Evolutionary conservation across 2,329 filamentous ascomycete genomes (phyloP), one percentile per base, ranked within the genome.

Genomic region (Colletotrichum falcatum): DNA sequence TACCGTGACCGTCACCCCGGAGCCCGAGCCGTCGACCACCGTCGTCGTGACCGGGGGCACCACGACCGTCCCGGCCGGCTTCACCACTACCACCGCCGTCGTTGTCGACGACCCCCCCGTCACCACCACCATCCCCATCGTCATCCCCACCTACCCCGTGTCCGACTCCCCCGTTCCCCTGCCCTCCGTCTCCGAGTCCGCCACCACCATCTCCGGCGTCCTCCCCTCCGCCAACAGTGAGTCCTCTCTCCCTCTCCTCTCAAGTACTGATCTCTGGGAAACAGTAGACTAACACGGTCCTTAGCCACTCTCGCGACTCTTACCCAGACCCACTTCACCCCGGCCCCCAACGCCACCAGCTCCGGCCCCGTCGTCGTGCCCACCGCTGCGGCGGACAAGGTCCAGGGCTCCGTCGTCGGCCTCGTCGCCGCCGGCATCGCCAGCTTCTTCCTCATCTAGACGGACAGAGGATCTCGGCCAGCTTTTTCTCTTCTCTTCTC

Each of bases 371-470:
- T 77, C 33, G 74, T 75, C 46, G 76, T 77, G 23, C 78, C 78
- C 16, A 79, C 78, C 23, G 79, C 78, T 39, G 78, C 78, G 20
- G 73, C 70, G 61, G 67, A 70, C 60, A 70, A 56, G 65, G 54
- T 71, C 77, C 75, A 80, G 71, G 73, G 74, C 55, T 81, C 79
- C 59, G 77, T 79, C 71, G 76, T 73, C 51, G 79, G 79, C 42
- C 74, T 81, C n/a, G 64, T 81, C 66, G 79, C 78, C 44, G 81
- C 81, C 70, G 79, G 78, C 72, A 78, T 80, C 73, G 77, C 81
- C 75, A 77, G 79, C 23, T 73, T 81, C 59, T 76, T 80, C 72
- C 75, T 81, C 74, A 58, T 81, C 65, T 81, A 76, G 73, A 7
- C 5, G 39, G 42, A 5, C n/a, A 20, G 33, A 39, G 7, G 6